A percentile compares a stretch with the other conserved stretches of the same genome.
Evolutionary conservation across 768 basidiomycete species (phyloP).

Genomic region (Tubosaeta sp.): DNA sequence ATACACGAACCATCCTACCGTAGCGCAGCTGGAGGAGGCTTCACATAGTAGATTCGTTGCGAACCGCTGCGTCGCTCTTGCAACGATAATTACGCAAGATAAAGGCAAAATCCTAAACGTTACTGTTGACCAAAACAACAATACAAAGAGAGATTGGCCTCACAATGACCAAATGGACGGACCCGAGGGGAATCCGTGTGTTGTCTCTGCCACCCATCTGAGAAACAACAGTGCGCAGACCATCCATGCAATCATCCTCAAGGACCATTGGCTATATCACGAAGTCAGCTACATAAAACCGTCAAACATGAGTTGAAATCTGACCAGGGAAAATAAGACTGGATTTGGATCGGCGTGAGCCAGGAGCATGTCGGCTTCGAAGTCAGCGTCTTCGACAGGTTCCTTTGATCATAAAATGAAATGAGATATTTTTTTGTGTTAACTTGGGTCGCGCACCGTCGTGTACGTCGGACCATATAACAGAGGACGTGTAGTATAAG

Average conservation of each 20-base stretch:
- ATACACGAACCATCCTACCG: neutral
- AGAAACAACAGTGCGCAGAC: slow-evolving; percentile 17
- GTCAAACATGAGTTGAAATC: neutral
- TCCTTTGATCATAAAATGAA: slow-evolving; percentile 13
- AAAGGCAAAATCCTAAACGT: slow-evolving; percentile 21
- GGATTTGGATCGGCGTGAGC: neutral
- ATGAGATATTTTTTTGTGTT: slow-evolving; percentile 2
- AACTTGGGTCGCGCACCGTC: slow-evolving; percentile 7
- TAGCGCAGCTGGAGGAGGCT: neutral
- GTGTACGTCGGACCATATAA: neutral
- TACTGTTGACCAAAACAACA: slow-evolving; percentile 1
- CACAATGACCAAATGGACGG: slow-evolving; percentile 21
- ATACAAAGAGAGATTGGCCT: neutral
- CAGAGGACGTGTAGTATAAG: slow-evolving; percentile 16
- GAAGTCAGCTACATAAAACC: slow-evolving; percentile 4
- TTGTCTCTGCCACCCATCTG: slow-evolving; percentile 17
- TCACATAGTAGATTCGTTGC: neutral
- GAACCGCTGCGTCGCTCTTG: neutral
- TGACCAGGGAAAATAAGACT: slow-evolving; percentile 14
- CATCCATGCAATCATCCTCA: slow-evolving; percentile 21
- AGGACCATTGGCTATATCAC: slow-evolving; percentile 3
- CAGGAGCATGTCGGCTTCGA: slow-evolving; percentile 1
- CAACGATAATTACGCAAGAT: slow-evolving; percentile 13
- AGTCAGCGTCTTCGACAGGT: slow-evolving; percentile 7
- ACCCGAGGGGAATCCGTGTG: slow-evolving; percentile 9